Evolutionary conservation across 2,329 filamentous ascomycete genomes (phyloP).

Genomic region (Aspergillus ochraceus): DNA sequence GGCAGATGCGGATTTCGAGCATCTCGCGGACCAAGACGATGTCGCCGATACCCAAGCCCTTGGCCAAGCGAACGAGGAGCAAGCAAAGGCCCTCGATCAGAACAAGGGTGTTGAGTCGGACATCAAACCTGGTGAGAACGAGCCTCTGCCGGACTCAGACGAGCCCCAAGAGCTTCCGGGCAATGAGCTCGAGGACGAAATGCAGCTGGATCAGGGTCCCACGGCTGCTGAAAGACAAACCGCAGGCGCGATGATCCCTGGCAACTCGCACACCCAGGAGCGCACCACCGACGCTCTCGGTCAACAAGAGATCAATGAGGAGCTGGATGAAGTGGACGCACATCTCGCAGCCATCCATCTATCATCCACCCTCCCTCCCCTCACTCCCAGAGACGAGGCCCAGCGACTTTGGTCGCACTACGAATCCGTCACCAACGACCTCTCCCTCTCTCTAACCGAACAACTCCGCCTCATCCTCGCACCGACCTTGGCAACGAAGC

Average conservation of each 20-base stretch:
- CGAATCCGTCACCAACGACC: constrained; percentile 77
- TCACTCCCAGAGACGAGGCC: constrained; percentile 57
- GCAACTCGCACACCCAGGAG: constrained; percentile 41
- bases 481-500: constrained; percentile 91
- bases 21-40: constrained; percentile 80
- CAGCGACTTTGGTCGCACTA: constrained; percentile 81
- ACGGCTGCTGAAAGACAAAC: constrained; percentile 40
- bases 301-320: constrained; percentile 46
- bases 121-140: constrained; percentile 54
- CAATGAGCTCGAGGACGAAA: constrained; percentile 52
- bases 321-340: constrained; percentile 51
- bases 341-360: constrained; percentile 73
- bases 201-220: constrained; percentile 38
- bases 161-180: constrained; percentile 38
- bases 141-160: constrained; percentile 58
- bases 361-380: constrained; percentile 47
- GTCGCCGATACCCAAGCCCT: constrained; percentile 87
- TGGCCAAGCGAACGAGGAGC: constrained; percentile 82
- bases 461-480: constrained; percentile 94
- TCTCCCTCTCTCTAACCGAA: constrained; percentile 86
- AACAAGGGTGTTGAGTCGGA: constrained; percentile 79
- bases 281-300: constrained; percentile 28
- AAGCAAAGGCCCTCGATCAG: constrained; percentile 81
- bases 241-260: constrained; percentile 55
- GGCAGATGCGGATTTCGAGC: constrained; percentile 83